Evolutionary conservation across 2,329 filamentous ascomycete species (phyloP).

Genomic region (Beauveria caledonica): DNA sequence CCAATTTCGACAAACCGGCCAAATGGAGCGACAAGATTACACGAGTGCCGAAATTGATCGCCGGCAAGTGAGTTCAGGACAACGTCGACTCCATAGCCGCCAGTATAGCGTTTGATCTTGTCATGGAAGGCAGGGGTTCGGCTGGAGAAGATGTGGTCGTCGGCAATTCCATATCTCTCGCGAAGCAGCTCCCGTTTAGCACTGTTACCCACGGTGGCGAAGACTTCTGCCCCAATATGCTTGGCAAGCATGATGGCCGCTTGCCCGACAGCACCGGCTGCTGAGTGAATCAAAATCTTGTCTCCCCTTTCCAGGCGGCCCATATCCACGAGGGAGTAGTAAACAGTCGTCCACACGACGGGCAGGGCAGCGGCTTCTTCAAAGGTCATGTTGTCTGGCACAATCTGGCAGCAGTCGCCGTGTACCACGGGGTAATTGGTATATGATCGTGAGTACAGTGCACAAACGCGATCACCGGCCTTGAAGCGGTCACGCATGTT

Average conservation of each 20-base stretch:
- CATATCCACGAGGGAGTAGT: slow-evolving; percentile 12
- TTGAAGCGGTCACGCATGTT: slow-evolving; percentile 18
- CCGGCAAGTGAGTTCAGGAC: slow-evolving; percentile 26
- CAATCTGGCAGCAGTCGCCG: slow-evolving; percentile 10
- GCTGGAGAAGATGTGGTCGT: slow-evolving; percentile 25
- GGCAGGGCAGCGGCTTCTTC: slow-evolving; percentile 15
- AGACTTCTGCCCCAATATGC: slow-evolving; percentile 20
- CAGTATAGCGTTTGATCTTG: slow-evolving; percentile 20
- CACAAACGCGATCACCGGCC: slow-evolving; percentile 20
- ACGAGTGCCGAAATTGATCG: slow-evolving; percentile 23
- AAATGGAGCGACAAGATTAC: slow-evolving; percentile 27
- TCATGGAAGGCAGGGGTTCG: slow-evolving; percentile 21
- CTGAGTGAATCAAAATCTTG: slow-evolving; percentile 27
- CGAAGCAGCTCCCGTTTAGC: slow-evolving; percentile 24
- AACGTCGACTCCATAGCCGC: slow-evolving; percentile 25
- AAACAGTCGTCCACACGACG: slow-evolving; percentile 12
- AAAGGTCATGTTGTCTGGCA: slow-evolving; percentile 11
- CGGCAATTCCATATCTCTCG: slow-evolving; percentile 19
- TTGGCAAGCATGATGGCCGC: slow-evolving; percentile 22
- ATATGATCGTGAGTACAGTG: slow-evolving; percentile 12
- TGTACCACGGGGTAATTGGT: slow-evolving; percentile 15
- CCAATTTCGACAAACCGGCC: slow-evolving; percentile 26
- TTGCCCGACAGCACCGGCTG: slow-evolving; percentile 23
- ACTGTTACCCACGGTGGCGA: slow-evolving; percentile 19
- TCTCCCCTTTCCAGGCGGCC: slow-evolving; percentile 25